Conservation (phyloP, 2,329 filamentous ascomycete species). For the Ploettnerulaceae sp. region DNA sequence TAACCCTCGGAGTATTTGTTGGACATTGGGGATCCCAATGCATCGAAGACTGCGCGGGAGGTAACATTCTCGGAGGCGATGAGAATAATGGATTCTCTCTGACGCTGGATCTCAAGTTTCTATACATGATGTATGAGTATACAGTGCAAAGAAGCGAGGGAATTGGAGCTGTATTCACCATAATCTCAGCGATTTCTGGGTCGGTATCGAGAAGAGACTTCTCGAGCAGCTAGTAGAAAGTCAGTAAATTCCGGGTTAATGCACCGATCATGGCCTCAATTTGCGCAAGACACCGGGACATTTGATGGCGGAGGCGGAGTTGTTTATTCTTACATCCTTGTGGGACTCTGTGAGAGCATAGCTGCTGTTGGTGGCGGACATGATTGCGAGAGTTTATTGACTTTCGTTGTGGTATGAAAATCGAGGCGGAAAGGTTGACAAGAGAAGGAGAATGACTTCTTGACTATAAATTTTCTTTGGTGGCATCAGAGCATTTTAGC, state of each 20-base stretch:
- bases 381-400: too few relatives aligned
- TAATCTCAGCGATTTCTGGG: constrained; percentile 92
- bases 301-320: neutral
- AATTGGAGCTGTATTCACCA: constrained; percentile 56
- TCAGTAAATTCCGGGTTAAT: too few relatives aligned
- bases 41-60: constrained; percentile 95
- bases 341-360: constrained; percentile 17
- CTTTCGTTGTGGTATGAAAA: too few relatives aligned
- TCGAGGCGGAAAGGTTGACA: too few relatives aligned
- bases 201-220: constrained; percentile 88
- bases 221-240: constrained; percentile 75
- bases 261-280: neutral
- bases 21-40: constrained; percentile 88
- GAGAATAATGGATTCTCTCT: constrained; percentile 96
- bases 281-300: neutral
- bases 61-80: constrained; percentile 99
- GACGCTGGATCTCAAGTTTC: constrained; percentile 91
- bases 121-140: constrained; percentile 38
- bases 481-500: too few relatives aligned
- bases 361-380: constrained; percentile 12
- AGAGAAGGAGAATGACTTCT: too few relatives aligned
- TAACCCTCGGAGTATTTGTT: constrained; percentile 99
- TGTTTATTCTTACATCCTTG: constrained; percentile 10
- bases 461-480: too few relatives aligned
- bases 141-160: too few relatives aligned